Evolutionary conservation across 345 rosid species (phyloP).

Genomic region (Lenwebbia sp.): DNA sequence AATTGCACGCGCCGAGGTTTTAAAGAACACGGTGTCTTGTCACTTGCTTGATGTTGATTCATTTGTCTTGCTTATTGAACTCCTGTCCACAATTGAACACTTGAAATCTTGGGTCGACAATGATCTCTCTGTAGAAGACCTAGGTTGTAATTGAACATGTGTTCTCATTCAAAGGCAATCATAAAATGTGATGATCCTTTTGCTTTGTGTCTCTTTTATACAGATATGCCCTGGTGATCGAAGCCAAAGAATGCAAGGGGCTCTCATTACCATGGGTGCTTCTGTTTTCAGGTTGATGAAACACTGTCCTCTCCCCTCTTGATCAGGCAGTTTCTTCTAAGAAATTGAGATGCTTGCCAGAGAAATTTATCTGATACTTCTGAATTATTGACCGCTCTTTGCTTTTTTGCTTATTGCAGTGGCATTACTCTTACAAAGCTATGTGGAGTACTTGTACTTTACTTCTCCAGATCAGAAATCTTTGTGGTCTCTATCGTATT

Average conservation of each 20-base stretch:
- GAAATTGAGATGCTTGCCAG: background rate
- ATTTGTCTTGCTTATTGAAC: background rate
- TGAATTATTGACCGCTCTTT: background rate
- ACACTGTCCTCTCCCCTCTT: background rate
- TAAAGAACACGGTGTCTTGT: background rate
- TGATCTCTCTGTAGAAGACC: background rate
- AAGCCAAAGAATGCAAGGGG: conserved; percentile 56
- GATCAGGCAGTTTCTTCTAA: background rate
- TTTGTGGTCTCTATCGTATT: conserved; percentile 55
- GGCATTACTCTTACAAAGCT: conserved; percentile 93
- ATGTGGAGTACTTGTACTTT: conserved; percentile 82
- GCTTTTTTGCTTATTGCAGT: conserved; percentile 25
- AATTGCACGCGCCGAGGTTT: background rate
- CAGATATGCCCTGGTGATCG: conserved; percentile 76
- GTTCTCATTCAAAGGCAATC: background rate
- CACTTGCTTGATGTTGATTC: background rate
- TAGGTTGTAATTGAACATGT: background rate
- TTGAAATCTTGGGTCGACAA: background rate
- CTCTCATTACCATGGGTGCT: conserved; percentile 91
- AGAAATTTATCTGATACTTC: background rate
- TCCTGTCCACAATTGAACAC: background rate
- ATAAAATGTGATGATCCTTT: background rate
- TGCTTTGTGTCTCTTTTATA: background rate
- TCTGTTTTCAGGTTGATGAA: conserved; percentile 80
- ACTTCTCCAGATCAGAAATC: conserved; percentile 76